phyloP scores from a whole-genome alignment of 1,284 basidiomycete species.

The Cutaneotrichosporon curvatum region DNA sequence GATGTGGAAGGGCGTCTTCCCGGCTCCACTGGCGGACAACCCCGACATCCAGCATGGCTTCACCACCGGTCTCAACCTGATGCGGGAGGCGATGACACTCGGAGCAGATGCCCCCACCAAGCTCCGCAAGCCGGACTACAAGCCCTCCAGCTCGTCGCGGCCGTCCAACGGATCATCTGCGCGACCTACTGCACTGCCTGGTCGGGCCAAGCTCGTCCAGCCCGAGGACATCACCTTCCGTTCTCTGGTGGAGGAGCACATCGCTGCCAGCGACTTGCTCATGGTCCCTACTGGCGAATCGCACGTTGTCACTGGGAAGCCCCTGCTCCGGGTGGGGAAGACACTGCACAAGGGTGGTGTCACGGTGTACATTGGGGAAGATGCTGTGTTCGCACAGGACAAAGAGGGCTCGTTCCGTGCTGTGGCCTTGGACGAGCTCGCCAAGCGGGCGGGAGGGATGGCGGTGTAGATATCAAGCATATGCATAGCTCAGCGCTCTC shows the following conservation, averaged over 20 bases:
- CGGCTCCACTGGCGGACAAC: constrained; percentile 22
- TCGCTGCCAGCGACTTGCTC: constrained; percentile 73
- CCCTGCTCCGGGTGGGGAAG: constrained; percentile 71
- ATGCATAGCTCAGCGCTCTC: too few species aligned
- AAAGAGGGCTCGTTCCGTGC: constrained; percentile 40
- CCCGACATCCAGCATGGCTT: constrained; percentile 72
- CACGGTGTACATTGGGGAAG: constrained; percentile 55
- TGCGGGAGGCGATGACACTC: constrained; percentile 83
- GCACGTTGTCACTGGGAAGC: constrained; percentile 74
- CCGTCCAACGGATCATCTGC: constrained; percentile 14
- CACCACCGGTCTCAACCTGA: constrained; percentile 73
- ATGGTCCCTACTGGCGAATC: constrained; percentile 78
- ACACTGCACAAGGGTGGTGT: constrained; percentile 73
- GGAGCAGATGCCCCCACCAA: constrained; percentile 63
- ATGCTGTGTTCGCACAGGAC: constrained; percentile 40
- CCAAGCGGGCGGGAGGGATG: neutral
- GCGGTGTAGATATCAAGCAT: too few species aligned
- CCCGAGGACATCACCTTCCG: constrained; percentile 72
- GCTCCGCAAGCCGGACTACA: constrained; percentile 58
- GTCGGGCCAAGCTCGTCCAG: neutral
- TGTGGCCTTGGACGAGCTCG: constrained; percentile 40
- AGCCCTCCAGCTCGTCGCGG: constrained; percentile 28
- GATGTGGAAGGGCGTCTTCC: constrained; percentile 79
- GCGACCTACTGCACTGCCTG: neutral
- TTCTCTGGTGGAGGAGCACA: constrained; percentile 79